A percentile compares a stretch with the other conserved stretches of the same genome.
Evolutionary conservation across 331 rosid genomes (phyloP).

Genomic region (Cydonia oblonga): DNA sequence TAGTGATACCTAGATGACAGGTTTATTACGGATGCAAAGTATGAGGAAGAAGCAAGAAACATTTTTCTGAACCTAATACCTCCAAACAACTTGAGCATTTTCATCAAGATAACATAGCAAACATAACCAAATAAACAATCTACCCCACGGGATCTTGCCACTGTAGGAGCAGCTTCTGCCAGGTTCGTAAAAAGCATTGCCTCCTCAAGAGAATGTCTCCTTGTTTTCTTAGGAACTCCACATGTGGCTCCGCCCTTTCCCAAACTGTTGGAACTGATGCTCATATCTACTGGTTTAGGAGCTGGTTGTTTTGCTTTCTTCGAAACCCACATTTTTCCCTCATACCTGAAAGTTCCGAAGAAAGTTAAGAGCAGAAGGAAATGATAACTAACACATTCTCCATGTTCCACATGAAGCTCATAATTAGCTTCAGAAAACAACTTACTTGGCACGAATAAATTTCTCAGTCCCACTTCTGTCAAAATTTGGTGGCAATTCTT

Average conservation of each 20-base stretch:
- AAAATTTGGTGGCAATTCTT: slow-evolving; percentile 39
- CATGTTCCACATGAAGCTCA: slow-evolving; percentile 1
- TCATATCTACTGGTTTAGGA: slow-evolving; percentile 24
- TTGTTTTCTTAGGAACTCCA: slow-evolving; percentile 26
- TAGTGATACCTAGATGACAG: not conserved
- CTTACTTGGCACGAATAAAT: slow-evolving; percentile 64
- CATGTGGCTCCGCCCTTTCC: slow-evolving; percentile 15
- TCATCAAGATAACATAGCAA: not conserved
- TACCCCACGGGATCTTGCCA: slow-evolving; percentile 41
- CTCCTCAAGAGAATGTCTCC: slow-evolving; percentile 76
- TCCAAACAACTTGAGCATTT: not conserved
- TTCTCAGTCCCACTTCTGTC: slow-evolving; percentile 36
- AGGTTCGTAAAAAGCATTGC: slow-evolving; percentile 40
- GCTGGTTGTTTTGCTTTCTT: slow-evolving; percentile 22
- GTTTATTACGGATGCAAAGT: no score
- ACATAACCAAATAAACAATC: not conserved
- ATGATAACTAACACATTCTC: slow-evolving; percentile 12
- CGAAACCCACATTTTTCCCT: slow-evolving; percentile 52
- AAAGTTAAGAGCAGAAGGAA: slow-evolving; percentile 12
- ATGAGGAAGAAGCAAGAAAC: not conserved
- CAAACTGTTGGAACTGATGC: slow-evolving; percentile 11
- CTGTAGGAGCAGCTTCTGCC: slow-evolving; percentile 18
- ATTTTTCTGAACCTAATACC: not conserved
- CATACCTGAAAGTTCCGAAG: slow-evolving; percentile 50
- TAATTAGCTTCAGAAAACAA: slow-evolving; percentile 14